Evolutionary conservation across 2,329 filamentous ascomycete genomes (phyloP).

Genomic region (Pseudogymnoascus sp.): DNA sequence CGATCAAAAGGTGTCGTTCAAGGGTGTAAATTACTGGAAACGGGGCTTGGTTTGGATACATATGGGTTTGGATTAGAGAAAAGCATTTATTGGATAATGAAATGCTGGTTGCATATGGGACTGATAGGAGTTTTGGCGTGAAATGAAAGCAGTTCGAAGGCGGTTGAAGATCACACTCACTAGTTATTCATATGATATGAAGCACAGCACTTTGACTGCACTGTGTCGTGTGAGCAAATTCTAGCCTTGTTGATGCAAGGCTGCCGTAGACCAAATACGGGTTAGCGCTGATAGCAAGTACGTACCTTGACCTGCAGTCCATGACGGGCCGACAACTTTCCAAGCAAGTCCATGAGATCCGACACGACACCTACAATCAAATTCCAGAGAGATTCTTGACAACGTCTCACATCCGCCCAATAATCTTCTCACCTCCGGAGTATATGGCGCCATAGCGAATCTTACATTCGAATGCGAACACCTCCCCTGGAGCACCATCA

Average conservation of each 20-base stretch:
- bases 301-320: not conserved
- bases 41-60: not conserved
- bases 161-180: not conserved
- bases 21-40: constrained; percentile 2
- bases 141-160: not conserved
- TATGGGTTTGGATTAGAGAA: not conserved
- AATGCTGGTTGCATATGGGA: not conserved
- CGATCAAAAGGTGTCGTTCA: constrained; percentile 36
- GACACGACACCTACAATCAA: not conserved
- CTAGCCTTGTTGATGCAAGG: not conserved
- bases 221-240: not conserved
- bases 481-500: not conserved
- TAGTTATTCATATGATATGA: not conserved
- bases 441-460: constrained; percentile 3
- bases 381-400: not conserved
- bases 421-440: not conserved
- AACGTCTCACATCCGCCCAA: not conserved
- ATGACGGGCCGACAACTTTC: constrained; percentile 5
- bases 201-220: not conserved
- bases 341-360: not conserved
- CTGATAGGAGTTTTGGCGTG: not conserved
- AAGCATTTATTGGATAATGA: not conserved
- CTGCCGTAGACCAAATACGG: not conserved
- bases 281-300: not conserved
- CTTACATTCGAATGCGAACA: not conserved